Conservation (phyloP, 164 flowering plant genomes). For the Vitis vinifera region DNA sequence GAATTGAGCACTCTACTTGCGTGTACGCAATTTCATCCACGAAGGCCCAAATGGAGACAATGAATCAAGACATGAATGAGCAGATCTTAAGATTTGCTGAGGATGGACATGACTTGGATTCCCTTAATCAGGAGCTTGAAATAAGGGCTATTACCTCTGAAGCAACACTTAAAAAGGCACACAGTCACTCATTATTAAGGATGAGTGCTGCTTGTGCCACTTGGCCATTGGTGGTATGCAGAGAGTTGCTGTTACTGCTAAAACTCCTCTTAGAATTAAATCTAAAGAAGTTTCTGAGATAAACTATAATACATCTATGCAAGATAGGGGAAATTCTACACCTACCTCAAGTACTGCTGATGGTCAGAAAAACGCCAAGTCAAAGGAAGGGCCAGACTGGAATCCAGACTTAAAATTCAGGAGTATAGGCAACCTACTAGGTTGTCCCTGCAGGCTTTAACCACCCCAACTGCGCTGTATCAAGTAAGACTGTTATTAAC, state of each 20-base stretch:
- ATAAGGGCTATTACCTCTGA: constrained; percentile 73
- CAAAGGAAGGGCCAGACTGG: too few relatives aligned
- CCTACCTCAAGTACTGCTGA: constrained; percentile 4
- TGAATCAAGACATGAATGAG: constrained; percentile 61
- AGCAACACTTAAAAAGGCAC: constrained; percentile 76
- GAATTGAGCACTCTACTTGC: constrained; percentile 78
- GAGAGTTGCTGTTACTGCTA: too few relatives aligned
- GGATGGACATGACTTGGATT: constrained; percentile 55
- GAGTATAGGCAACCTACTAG: too few relatives aligned
- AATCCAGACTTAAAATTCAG: too few relatives aligned
- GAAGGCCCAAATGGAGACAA: constrained; percentile 68
- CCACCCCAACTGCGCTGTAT: too few relatives aligned
- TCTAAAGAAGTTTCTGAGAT: constrained; percentile 5
- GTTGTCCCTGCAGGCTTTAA: too few relatives aligned
- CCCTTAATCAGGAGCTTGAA: constrained; percentile 77
- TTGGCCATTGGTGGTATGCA: too few relatives aligned
- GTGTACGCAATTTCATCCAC: constrained; percentile 59
- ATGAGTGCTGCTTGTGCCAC: too few relatives aligned
- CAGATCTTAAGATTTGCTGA: constrained; percentile 51
- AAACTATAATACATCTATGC: neutral
- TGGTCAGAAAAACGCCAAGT: neutral
- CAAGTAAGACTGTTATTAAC: too few relatives aligned
- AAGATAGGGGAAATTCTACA: constrained; percentile 13
- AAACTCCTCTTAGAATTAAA: too few relatives aligned
- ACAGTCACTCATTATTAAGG: too few relatives aligned